Evolutionary conservation across 257 asterid genomes (phyloP).

Genomic region (Capsicum rhomboideum): DNA sequence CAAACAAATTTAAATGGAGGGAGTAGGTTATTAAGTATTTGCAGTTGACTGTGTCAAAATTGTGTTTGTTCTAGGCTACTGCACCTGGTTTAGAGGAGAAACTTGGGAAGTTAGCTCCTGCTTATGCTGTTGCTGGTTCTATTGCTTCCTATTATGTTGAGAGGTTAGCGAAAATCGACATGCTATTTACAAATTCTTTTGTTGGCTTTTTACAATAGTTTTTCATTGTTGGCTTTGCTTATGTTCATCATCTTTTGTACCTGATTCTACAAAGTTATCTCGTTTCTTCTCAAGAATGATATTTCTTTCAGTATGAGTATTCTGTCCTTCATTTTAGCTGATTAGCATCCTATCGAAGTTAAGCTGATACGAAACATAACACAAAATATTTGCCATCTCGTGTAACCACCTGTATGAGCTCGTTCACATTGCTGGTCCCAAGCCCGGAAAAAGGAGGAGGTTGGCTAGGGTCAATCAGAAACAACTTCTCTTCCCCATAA

Average conservation of each 20-base stretch:
- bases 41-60: not conserved
- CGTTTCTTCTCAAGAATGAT: not conserved
- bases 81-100: constrained; percentile 83
- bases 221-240: not conserved
- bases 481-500: no score
- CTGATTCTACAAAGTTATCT: not conserved
- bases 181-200: not conserved
- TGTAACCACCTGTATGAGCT: no score
- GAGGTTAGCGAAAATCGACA: constrained; percentile 33
- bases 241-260: not conserved
- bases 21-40: no score
- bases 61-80: constrained; percentile 42
- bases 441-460: no score
- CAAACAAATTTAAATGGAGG: no score
- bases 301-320: not conserved
- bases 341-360: not conserved
- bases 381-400: no score
- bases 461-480: no score
- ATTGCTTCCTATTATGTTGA: constrained; percentile 62
- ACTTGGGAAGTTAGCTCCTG: constrained; percentile 78
- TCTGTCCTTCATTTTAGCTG: not conserved
- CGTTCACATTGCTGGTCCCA: no score
- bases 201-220: not conserved
- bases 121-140: constrained; percentile 72
- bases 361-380: no score